Conservation (phyloP, 352 stramenopile species). For the Albugo candida region DNA sequence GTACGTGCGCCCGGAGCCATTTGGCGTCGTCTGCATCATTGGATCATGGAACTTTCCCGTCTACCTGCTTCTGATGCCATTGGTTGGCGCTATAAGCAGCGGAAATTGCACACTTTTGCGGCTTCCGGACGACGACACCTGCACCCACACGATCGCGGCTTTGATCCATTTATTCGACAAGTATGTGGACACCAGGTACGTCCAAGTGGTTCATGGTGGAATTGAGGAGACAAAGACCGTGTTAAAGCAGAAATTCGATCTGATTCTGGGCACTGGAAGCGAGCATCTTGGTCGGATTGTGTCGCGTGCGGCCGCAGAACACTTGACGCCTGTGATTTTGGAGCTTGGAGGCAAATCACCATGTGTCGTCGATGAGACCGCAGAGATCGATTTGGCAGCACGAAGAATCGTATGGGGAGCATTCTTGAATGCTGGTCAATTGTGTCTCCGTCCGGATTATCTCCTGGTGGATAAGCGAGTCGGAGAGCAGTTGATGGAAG, state of each 20-base stretch:
- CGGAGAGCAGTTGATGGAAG: slow-evolving; percentile 26
- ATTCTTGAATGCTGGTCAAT: slow-evolving; percentile 85
- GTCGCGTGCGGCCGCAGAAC: slow-evolving; percentile 74
- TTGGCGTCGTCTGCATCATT: slow-evolving; percentile 80
- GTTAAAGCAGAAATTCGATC: slow-evolving; percentile 52
- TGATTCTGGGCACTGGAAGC: slow-evolving; percentile 67
- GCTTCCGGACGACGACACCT: slow-evolving; percentile 74
- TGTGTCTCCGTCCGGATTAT: slow-evolving; percentile 88
- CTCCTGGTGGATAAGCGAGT: slow-evolving; percentile 68
- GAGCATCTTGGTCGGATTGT: slow-evolving; percentile 74
- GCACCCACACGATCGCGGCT: slow-evolving; percentile 26
- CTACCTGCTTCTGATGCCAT: slow-evolving; percentile 45
- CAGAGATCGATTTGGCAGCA: slow-evolving; percentile 31
- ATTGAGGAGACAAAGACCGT: slow-evolving; percentile 68
- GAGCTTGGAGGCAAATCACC: slow-evolving; percentile 90
- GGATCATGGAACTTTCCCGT: slow-evolving; percentile 88
- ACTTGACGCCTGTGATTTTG: slow-evolving; percentile 84
- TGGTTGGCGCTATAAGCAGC: slow-evolving; percentile 60
- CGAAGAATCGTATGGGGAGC: slow-evolving; percentile 71
- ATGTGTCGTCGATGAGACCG: slow-evolving; percentile 54
- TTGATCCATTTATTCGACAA: slow-evolving; percentile 41
- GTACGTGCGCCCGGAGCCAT: slow-evolving; percentile 45
- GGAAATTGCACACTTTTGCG: slow-evolving; percentile 91
- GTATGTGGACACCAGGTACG: slow-evolving; percentile 52
- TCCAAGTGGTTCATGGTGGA: slow-evolving; percentile 71